Percentiles rank a stretch among this genome's conserved stretches.
These are phyloP conservation scores for Dendrothele bispora DNA, from an alignment of 768 basidiomycete species.

Conservation along the genomic window DNA sequence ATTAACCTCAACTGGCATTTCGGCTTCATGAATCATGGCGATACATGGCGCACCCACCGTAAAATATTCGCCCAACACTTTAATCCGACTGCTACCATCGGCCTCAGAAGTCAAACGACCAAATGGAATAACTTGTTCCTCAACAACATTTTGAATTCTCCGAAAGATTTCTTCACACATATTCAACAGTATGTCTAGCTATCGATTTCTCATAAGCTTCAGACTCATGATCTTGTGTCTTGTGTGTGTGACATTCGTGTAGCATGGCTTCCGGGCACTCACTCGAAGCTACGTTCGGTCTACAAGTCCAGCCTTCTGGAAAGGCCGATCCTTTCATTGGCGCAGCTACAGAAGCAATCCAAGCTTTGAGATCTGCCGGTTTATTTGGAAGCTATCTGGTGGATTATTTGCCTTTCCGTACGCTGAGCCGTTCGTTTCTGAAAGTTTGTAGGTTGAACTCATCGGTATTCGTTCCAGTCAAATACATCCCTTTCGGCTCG, in stretches of 20 bases:
- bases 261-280: slow-evolving; percentile 16
- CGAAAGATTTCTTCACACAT: slow-evolving; percentile 14
- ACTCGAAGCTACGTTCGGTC: slow-evolving; percentile 17
- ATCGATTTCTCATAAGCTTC: not conserved
- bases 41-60: slow-evolving; percentile 15
- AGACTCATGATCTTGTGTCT: no score
- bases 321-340: slow-evolving; percentile 18
- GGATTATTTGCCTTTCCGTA: slow-evolving; percentile 17
- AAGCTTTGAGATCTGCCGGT: slow-evolving; percentile 13
- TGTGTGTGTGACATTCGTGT: no score
- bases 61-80: slow-evolving; percentile 15
- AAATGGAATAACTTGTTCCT: slow-evolving; percentile 18
- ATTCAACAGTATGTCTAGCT: slow-evolving; percentile 13
- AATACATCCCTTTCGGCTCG: not conserved
- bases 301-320: slow-evolving; percentile 18
- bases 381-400: slow-evolving; percentile 19
- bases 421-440: not conserved
- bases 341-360: slow-evolving; percentile 15
- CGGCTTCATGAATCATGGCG: slow-evolving; percentile 19
- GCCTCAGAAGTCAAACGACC: slow-evolving; percentile 7
- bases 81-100: slow-evolving; percentile 6
- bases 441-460: not conserved
- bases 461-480: not conserved
- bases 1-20: slow-evolving; percentile 21
- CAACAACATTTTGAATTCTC: slow-evolving; percentile 11